A percentile compares a stretch with the other conserved stretches of the same genome.
Evolutionary conservation across 805 yeast genomes (phyloP).

Genomic region (Sugiyamaella boreocaroliniensis): DNA sequence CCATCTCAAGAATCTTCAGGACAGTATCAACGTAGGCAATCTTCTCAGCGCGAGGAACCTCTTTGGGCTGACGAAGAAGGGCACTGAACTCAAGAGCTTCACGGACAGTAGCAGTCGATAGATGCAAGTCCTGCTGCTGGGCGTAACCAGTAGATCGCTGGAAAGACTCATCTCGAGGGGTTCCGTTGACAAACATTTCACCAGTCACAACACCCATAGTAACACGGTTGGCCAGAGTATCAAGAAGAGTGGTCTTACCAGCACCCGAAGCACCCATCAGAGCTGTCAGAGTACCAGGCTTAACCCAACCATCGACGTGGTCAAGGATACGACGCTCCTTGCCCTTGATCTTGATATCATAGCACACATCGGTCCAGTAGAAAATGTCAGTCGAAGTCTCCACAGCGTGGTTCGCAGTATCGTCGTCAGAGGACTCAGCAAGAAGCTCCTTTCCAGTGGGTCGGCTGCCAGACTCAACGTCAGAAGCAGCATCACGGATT

Average conservation of each 20-base stretch:
- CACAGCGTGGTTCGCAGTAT: constrained; percentile 7
- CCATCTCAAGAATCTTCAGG: constrained; percentile 58
- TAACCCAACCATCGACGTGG: constrained; percentile 75
- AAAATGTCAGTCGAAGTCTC: constrained; percentile 37
- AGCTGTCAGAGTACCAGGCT: constrained; percentile 77
- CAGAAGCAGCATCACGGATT: constrained; percentile 23
- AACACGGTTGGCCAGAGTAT: constrained; percentile 63
- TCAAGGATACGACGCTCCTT: constrained; percentile 53
- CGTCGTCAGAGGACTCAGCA: constrained; percentile 2
- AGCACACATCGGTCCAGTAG: constrained; percentile 73
- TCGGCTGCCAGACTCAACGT: constrained; percentile 25
- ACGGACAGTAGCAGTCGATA: constrained; percentile 59
- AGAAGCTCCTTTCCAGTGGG: constrained; percentile 6
- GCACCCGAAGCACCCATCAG: constrained; percentile 76
- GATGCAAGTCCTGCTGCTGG: constrained; percentile 71
- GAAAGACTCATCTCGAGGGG: constrained; percentile 52
- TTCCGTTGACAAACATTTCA: constrained; percentile 61
- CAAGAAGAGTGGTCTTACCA: constrained; percentile 69
- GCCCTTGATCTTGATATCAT: constrained; percentile 50
- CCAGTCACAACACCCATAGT: constrained; percentile 67
- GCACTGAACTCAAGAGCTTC: constrained; percentile 67
- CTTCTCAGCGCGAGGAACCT: constrained; percentile 49
- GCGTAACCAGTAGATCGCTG: constrained; percentile 65
- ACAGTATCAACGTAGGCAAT: constrained; percentile 59
- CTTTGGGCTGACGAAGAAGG: constrained; percentile 54